phyloP scores from a whole-genome alignment of 495 filamentous ascomycete species.

The Massariosphaeria phaeospora region DNA sequence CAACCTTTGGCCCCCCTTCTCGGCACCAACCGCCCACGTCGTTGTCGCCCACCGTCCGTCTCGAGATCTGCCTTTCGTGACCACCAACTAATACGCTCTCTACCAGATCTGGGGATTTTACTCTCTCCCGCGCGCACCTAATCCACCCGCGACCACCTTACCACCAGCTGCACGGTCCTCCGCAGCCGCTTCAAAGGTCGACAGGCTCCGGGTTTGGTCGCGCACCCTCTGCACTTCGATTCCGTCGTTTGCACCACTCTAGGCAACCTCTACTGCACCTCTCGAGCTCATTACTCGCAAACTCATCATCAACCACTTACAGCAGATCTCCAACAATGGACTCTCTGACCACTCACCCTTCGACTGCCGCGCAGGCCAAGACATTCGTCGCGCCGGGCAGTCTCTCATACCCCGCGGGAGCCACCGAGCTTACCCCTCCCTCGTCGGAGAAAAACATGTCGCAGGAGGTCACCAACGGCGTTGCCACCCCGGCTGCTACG shows the following conservation, averaged over 20 bases:
- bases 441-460: constrained; percentile 58
- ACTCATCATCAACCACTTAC: not conserved
- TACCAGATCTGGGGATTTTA: not conserved
- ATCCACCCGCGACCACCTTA: not conserved
- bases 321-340: constrained; percentile 55
- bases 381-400: constrained; percentile 56
- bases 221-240: constrained; percentile 10
- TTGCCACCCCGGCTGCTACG: constrained; percentile 93
- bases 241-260: not conserved
- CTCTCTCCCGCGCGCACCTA: constrained; percentile 2
- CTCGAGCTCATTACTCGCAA: not conserved
- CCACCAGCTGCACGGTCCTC: constrained; percentile 10
- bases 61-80: not conserved
- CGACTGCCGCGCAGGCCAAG: constrained; percentile 82
- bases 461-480: constrained; percentile 60
- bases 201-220: constrained; percentile 28
- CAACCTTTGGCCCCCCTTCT: not conserved
- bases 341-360: constrained; percentile 80
- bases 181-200: constrained; percentile 27
- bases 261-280: not conserved
- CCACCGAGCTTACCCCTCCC: constrained; percentile 73
- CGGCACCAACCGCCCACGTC: not conserved
- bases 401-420: constrained; percentile 83
- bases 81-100: not conserved
- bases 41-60: not conserved